Evolutionary conservation across 805 yeast genomes (phyloP).

Genomic region (Nakazawaea wyomingensis): DNA sequence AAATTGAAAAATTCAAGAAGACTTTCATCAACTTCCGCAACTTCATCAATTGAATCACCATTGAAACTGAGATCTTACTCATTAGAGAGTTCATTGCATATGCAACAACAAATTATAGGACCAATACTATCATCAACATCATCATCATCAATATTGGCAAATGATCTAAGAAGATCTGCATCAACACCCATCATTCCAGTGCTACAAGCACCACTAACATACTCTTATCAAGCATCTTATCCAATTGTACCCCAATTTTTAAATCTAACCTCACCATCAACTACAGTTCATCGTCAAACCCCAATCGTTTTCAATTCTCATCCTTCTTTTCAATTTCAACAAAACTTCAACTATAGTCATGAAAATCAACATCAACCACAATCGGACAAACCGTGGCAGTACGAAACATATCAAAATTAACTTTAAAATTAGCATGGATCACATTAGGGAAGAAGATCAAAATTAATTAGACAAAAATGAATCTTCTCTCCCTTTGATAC

Average conservation of each 20-base stretch:
- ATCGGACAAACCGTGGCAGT: background rate
- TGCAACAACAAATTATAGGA: background rate
- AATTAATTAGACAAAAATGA: too few species aligned
- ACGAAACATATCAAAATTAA: too few species aligned
- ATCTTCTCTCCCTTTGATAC: too few species aligned
- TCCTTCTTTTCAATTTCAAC: background rate
- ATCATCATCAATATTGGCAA: background rate
- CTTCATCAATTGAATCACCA: background rate
- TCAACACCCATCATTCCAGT: background rate
- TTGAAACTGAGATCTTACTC: background rate
- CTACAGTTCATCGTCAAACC: background rate
- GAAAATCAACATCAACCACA: background rate
- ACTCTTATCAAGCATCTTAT: too few species aligned
- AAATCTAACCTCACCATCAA: background rate
- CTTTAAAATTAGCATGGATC: too few species aligned
- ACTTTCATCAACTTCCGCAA: background rate
- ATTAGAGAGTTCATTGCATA: background rate
- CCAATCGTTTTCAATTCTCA: background rate
- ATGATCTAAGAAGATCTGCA: background rate
- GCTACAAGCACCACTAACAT: background rate
- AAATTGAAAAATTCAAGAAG: background rate
- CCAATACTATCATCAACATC: constrained; percentile 1
- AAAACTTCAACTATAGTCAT: background rate
- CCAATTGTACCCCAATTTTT: too few species aligned
- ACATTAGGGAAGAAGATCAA: too few species aligned